phyloP scores from a whole-genome alignment of 495 filamentous ascomycete species.

The Penicillium crystallinum region DNA sequence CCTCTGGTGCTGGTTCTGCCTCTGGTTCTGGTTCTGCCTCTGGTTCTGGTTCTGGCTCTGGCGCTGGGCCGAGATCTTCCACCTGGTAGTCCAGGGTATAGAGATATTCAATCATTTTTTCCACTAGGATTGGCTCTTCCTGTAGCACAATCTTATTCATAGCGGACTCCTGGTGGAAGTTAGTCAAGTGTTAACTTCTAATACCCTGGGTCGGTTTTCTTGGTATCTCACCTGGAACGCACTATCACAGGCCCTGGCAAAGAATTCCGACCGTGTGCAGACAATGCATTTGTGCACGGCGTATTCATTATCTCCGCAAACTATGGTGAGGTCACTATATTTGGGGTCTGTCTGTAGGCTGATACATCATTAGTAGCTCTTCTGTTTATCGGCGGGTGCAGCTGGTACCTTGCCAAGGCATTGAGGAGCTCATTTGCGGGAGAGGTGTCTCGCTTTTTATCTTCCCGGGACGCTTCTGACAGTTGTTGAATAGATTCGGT shows the following conservation, averaged over 20 bases:
- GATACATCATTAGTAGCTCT: background rate
- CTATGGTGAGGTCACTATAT: constrained; percentile 18
- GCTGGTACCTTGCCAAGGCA: background rate
- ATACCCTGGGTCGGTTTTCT: too few species aligned
- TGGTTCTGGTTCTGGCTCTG: too few species aligned
- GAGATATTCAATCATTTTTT: constrained; percentile 17
- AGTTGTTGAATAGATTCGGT: too few species aligned
- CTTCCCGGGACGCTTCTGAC: too few species aligned
- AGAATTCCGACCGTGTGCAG: constrained; percentile 14
- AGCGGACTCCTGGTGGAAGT: too few species aligned
- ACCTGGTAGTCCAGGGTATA: constrained; percentile 14
- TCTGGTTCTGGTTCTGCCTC: too few species aligned
- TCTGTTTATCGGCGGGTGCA: too few species aligned
- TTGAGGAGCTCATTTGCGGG: too few species aligned
- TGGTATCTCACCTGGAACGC: constrained; percentile 1
- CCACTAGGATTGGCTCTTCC: constrained; percentile 12
- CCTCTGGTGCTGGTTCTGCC: too few species aligned
- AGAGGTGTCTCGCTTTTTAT: too few species aligned
- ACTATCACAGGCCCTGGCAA: constrained; percentile 8
- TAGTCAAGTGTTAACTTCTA: too few species aligned
- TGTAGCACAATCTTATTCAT: background rate
- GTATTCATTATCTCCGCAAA: constrained; percentile 8
- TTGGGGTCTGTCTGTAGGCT: constrained; percentile 2
- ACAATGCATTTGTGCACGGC: constrained; percentile 16
- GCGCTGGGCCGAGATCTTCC: too few species aligned